Base-by-base conservation (phyloP, 805 yeast species). In the Hagleromyces aurorensis region DNA sequence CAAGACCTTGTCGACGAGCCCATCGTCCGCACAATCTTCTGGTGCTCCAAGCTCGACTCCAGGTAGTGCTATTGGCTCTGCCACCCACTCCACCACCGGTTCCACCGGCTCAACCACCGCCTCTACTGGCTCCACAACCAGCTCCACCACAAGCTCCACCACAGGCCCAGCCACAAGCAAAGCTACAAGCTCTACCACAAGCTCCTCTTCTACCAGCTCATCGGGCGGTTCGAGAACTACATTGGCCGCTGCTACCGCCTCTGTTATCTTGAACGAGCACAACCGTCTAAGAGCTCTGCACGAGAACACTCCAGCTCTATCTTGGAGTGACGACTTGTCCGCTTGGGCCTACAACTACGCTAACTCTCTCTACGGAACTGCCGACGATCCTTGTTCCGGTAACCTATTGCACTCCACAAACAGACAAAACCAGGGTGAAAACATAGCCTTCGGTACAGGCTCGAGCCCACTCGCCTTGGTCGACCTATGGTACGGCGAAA, bases 401-500 rank as follows among this genome's bases (percentile, higher is more conserved):
- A 56, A 62, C 31, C 62, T 80, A 42, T 55, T 65, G 11, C 89
- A 81, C 57, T 75, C 85, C 13, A 63, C 67, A 20, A 30, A 40
- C 15, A 41, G 50, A 27, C 42, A 43, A 11, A 27, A 33, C 24
- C 77, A 76, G 52, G 91, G 91, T 60, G 89, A 81, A 53, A 81
- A 81, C 60, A 64, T 81, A 41, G 87, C 86, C 11, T 69, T 74
- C 22, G 89, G 85, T 37, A 67, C 67, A 42, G 36, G 47, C 14
- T 46, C 55, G 13, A 28, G 37, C 12, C 50, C 50, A 24, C 70
- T 69, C 13, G 75, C 71, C 17, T 48, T 64, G 16, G 80, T 78
- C 21, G 78, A 76, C 37, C 75, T 79, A 23, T 81, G 91, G 91
- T 80, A 80, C 57, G 55, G 62, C 36, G 89, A 81, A 61, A 78